Conservation (phyloP, 176 grass and related monocot species). For the Eleusine coracana region DNA sequence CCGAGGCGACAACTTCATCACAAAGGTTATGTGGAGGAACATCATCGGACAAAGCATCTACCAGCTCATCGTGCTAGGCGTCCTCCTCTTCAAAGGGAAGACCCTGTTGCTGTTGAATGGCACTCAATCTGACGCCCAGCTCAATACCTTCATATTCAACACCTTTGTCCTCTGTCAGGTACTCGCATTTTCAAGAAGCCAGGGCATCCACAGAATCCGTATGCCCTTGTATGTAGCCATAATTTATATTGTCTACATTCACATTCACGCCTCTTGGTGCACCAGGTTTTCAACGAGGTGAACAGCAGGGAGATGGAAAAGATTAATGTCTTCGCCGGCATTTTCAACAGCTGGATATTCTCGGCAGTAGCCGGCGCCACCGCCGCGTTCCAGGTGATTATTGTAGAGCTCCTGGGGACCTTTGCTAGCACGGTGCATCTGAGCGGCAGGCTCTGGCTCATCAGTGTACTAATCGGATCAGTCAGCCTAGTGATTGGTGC, state of each 20-base stretch:
- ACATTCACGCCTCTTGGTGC: background rate
- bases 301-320: constrained; percentile 96
- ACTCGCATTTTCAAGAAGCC: background rate
- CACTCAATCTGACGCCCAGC: constrained; percentile 30
- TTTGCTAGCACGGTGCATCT: constrained; percentile 82
- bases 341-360: constrained; percentile 83
- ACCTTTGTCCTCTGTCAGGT: constrained; percentile 94
- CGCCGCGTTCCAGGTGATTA: constrained; percentile 72
- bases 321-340: constrained; percentile 81
- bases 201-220: background rate
- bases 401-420: constrained; percentile 73
- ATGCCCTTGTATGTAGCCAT: background rate
- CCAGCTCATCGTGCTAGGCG: constrained; percentile 77
- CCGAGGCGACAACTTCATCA: constrained; percentile 73
- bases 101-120: constrained; percentile 45
- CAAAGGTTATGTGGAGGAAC: constrained; percentile 93
- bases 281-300: constrained; percentile 94
- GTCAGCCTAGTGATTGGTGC: constrained; percentile 64
- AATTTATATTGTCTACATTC: background rate
- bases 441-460: constrained; percentile 60
- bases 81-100: constrained; percentile 69
- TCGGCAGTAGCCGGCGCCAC: constrained; percentile 60
- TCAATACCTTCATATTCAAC: constrained; percentile 94
- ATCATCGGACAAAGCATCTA: constrained; percentile 85
- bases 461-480: constrained; percentile 65